Evolutionary conservation across 2,329 filamentous ascomycete species (phyloP), one percentile per base, ranked within the genome.

Genomic region (Colletotrichum trifolii): DNA sequence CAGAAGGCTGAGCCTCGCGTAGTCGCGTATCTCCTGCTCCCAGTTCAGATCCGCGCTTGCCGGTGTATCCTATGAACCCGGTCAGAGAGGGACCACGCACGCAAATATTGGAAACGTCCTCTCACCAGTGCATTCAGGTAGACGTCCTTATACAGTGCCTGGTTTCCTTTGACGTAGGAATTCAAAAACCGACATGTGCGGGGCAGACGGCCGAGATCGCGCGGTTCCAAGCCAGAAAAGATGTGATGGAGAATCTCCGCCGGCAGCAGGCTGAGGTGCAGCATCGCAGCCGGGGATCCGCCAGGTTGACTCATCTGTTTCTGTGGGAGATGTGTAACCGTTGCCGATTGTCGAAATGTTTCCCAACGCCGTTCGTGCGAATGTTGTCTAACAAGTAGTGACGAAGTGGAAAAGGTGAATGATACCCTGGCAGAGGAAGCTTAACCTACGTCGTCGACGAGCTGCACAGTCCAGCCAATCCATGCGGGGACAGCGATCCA

Each of bases 241-340:
- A 92, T 86, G 71, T 83, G 79, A 70, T 90, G 86, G 34, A 91
- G 73, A 46, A 91, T 82, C 78, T 92, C 90, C 7, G 84, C 80
- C 8, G 89, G 88, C 25, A 90, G 82, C 47, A 67, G 15, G 15
- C 40, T 64, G 17, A 68, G 54, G 40, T 64, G 61, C 46, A 60
- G 45, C 64, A 49, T 60, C 12, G 34, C 43, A 39, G 34, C 15
- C 49, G 54, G 49, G 40, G 53, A 34, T 15, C 25, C 43, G 34
- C 54, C 43, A 12, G 36, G 6, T n/a, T 54, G 33, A 34, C 39
- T 43, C 54, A 59, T 64, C 45, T 47, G 39, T 57, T 34, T 38
- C 15, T 11, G 13, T 15, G 34, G 13, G 36, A 8, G 11, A 39
- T 4, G 35, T 15, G n/a, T 13, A 33, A 46, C 35, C 15, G 4